Evolutionary conservation across 768 basidiomycete species (phyloP), one percentile per base, ranked within the genome.

Genomic region (Leccinum aurantiacum): DNA sequence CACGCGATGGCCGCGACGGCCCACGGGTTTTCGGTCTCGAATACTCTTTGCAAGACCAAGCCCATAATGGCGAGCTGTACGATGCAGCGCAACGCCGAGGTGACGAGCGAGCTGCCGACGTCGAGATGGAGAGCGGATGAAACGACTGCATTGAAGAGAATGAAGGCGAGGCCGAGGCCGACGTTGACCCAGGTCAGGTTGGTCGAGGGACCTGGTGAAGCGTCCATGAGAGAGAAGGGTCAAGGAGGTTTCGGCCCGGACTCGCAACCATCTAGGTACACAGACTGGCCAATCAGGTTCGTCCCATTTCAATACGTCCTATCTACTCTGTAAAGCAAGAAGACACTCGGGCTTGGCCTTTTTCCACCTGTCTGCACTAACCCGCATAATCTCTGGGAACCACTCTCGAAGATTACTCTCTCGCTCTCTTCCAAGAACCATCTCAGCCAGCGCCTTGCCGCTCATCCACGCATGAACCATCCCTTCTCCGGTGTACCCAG

Each of bases 61-160:
- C 86, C 89, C 60, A 95, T 88, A 14, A 92, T 72, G 15, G 85
- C 83, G 22, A 95, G 82, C 75, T 95, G 93, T 9, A 89, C 74
- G 19, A 91, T 76, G 70, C 93, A 95, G 71, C 93, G 78, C 47
- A 86, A 58, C 0, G 91, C 86, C 0, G 91, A 84, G 8, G 86
- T 82, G 22, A 90, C 66, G 24, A 95, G 81, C 6, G 87, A 86
- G 1, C 78, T 71, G 1, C 87, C 90, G 48, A 94, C 78, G 3
- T 85, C 89, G 19, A 95, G 82, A 5, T 85, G 78, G 60, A 93
- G 82, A 1, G 78, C 63, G 6, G 79, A 75, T 2, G 93, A 93
- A 6, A 93, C 61, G 24, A 83, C 61, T 6, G 87, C 82, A 75
- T 93, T 84, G 69, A 94, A 82, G 41, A 85, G 68, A 68, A 95